phyloP scores from a whole-genome alignment of 441 rosid species.

The Syzygium malaccense region DNA sequence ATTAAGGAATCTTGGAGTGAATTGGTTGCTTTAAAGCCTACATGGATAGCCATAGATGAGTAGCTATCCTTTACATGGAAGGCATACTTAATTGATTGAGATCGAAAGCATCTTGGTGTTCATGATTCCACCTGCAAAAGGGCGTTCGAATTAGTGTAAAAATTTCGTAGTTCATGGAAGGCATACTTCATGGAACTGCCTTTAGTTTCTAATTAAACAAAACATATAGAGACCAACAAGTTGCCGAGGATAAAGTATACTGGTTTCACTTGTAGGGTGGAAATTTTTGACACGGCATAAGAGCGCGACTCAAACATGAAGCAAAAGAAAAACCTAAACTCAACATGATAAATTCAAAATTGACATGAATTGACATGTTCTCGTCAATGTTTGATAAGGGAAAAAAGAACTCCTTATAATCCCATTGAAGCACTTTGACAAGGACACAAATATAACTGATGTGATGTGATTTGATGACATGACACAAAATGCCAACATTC shows the following conservation, averaged over 20 bases:
- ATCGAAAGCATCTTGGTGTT: not conserved
- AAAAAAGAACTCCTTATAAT: not conserved
- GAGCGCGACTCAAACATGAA: fast-evolving
- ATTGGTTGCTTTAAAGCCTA: not conserved
- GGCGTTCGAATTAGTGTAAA: not conserved
- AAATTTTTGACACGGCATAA: not conserved
- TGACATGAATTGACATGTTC: not conserved
- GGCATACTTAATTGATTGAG: not conserved
- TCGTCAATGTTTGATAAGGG: not conserved
- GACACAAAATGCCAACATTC: not conserved
- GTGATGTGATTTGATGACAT: not conserved
- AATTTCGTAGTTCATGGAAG: too few species aligned
- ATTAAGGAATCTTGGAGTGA: not conserved
- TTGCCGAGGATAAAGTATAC: not conserved
- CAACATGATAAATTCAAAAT: fast-evolving
- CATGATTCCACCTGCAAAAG: not conserved
- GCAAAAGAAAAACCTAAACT: not conserved
- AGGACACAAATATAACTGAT: not conserved
- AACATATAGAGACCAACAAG: not conserved
- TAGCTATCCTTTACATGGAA: not conserved
- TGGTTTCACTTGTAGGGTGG: not conserved
- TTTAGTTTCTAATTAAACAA: not conserved
- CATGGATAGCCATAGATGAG: not conserved
- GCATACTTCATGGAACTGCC: not conserved
- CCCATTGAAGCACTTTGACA: not conserved